Percentiles rank a stretch among this genome's conserved stretches.
Evolutionary conservation across 371 early-diverging fungal species (phyloP).

Genomic region (Mucor piriformis): DNA sequence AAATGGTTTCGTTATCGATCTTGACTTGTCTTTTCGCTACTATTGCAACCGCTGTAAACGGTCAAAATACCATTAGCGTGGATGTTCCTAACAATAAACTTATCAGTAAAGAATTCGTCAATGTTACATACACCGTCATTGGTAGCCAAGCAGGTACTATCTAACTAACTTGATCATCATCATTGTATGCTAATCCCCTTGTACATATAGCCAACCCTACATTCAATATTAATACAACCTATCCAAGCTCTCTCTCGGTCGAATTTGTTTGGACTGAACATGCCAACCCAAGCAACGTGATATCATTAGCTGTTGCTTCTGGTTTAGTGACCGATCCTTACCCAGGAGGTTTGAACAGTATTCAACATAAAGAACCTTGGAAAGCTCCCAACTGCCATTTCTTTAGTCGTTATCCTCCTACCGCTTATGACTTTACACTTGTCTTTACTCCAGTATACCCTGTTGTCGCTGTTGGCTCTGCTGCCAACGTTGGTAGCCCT

Average conservation of each 20-base stretch:
- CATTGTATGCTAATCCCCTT: background rate
- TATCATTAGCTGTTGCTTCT: constrained; percentile 5
- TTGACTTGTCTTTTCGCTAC: background rate
- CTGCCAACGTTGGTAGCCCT: background rate
- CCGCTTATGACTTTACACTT: constrained; percentile 24
- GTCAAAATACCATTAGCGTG: constrained; percentile 7
- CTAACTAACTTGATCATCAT: too few species aligned
- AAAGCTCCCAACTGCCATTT: constrained; percentile 29
- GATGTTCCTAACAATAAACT: constrained; percentile 18
- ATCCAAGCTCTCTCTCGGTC: constrained; percentile 19
- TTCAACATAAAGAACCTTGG: constrained; percentile 10
- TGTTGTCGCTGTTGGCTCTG: background rate
- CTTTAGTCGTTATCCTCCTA: constrained; percentile 30
- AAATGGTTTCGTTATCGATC: background rate
- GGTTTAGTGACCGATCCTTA: constrained; percentile 19
- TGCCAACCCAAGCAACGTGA: constrained; percentile 7
- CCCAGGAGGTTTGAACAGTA: constrained; percentile 13
- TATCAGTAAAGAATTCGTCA: constrained; percentile 8
- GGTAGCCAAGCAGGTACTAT: constrained; percentile 22
- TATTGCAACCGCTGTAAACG: background rate
- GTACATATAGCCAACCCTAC: constrained; percentile 15
- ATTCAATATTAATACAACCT: constrained; percentile 1
- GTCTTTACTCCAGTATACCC: constrained; percentile 21
- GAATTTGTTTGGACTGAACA: constrained; percentile 25
- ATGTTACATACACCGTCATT: constrained; percentile 19